A percentile compares a stretch with the other conserved stretches of the same genome.
phyloP scores from a whole-genome alignment of 108 stramenopile species.

The Pinguiococcus pyrenoidosus region DNA sequence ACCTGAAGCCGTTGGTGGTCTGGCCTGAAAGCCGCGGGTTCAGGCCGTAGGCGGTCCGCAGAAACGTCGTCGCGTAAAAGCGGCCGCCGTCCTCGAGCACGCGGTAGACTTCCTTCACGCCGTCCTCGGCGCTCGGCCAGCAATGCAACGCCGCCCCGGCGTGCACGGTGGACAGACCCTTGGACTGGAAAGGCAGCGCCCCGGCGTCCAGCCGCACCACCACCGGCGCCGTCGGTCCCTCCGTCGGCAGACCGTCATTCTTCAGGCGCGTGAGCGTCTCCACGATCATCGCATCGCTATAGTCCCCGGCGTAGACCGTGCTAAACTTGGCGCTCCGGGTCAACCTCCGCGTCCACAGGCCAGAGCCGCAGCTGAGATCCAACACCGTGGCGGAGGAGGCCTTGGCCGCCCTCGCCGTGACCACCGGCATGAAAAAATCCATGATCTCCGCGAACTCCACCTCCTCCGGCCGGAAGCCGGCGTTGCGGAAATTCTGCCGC shows the following conservation, averaged over 20 bases:
- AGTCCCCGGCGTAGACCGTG: conserved; percentile 62
- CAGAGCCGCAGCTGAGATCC: conserved; percentile 78
- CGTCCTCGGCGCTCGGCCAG: conserved; percentile 62
- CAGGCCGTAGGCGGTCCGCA: too few relatives aligned
- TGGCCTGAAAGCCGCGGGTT: conserved; percentile 11
- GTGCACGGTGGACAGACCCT: conserved; percentile 54
- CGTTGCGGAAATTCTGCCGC: conserved; percentile 61
- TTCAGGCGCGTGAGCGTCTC: conserved; percentile 48
- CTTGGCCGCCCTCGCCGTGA: too few relatives aligned
- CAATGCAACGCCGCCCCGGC: conserved; percentile 88
- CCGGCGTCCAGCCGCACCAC: conserved; percentile 66
- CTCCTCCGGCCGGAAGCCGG: conserved; percentile 71
- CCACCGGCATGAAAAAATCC: conserved; percentile 46
- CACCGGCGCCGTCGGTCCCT: conserved; percentile 46
- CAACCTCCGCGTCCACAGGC: conserved; percentile 68
- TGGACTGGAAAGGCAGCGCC: conserved; percentile 54
- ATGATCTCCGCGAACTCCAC: conserved; percentile 57
- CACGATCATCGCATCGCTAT: conserved; percentile 61
- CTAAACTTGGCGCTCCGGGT: conserved; percentile 42
- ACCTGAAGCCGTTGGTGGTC: background rate
- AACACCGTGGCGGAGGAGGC: too few relatives aligned
- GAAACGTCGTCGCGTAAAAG: conserved; percentile 74
- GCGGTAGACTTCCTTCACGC: conserved; percentile 58
- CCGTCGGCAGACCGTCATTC: too few relatives aligned
- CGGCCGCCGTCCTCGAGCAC: conserved; percentile 67